Evolutionary conservation across 1,139 yeast genomes (phyloP).

Genomic region (Saccharomyces hybrid): DNA sequence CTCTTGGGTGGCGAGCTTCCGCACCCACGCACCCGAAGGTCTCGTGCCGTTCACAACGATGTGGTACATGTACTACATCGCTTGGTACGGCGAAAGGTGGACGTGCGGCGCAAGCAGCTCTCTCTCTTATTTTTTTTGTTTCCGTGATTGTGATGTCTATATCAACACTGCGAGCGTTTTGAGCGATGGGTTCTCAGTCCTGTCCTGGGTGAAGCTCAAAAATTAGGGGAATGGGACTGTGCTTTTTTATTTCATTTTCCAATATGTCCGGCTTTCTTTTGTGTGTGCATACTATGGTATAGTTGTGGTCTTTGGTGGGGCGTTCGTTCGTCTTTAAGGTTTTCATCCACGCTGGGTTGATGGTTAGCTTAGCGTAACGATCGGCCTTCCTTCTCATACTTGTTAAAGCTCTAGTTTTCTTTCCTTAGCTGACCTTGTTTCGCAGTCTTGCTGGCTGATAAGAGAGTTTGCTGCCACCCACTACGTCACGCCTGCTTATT

Average conservation of each 20-base stretch:
- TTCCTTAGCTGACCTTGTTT: not conserved
- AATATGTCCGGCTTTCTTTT: not conserved
- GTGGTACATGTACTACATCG: not conserved
- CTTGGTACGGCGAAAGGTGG: not conserved
- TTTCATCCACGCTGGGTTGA: not conserved
- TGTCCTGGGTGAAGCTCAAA: not conserved
- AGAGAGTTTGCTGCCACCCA: not conserved
- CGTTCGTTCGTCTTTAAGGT: not conserved
- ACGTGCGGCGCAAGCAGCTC: not conserved
- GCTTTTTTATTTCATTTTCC: not conserved
- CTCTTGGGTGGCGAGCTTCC: not conserved
- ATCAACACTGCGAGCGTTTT: not conserved
- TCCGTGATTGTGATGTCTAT: not conserved
- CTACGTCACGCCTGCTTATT: not conserved
- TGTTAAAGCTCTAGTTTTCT: not conserved
- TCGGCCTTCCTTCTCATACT: not conserved
- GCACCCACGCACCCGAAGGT: not conserved
- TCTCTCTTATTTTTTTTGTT: not conserved
- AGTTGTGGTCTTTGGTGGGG: not conserved
- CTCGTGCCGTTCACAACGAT: not conserved
- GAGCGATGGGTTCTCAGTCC: not conserved
- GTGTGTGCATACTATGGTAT: not conserved
- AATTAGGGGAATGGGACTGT: not conserved
- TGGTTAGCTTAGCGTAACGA: not conserved
- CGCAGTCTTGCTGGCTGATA: not conserved